Conservation (phyloP, 1,139 yeast genomes). For the Geotrichum carabidarum region DNA sequence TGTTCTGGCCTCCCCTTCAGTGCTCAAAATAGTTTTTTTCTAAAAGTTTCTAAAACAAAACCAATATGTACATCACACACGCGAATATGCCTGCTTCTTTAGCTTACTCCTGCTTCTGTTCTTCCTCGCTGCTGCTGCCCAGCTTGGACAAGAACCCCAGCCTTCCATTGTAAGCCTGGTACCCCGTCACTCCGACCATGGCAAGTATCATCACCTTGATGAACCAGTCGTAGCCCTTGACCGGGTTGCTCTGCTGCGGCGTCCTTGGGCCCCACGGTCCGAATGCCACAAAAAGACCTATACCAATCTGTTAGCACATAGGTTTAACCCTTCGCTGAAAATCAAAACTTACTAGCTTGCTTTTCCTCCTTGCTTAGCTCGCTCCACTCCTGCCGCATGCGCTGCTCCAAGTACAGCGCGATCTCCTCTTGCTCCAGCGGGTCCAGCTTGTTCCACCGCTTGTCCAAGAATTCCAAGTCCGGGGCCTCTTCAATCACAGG, state of each 20-base stretch:
- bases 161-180: slow-evolving; percentile 24
- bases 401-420: slow-evolving; percentile 42
- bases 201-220: slow-evolving; percentile 26
- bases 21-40: too few species aligned
- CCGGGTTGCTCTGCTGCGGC: slow-evolving; percentile 26
- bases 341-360: slow-evolving; percentile 33
- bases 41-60: too few species aligned
- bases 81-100: not conserved
- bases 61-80: too few species aligned
- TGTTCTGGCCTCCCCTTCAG: too few species aligned
- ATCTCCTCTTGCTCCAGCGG: slow-evolving; percentile 42
- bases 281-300: slow-evolving; percentile 35
- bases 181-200: slow-evolving; percentile 31
- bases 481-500: slow-evolving; percentile 33
- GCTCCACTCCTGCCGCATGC: slow-evolving; percentile 43
- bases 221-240: slow-evolving; percentile 29
- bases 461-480: slow-evolving; percentile 28
- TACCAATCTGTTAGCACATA: not conserved
- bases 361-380: slow-evolving; percentile 37
- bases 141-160: slow-evolving; percentile 9
- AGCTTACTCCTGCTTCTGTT: not conserved
- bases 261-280: slow-evolving; percentile 42
- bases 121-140: not conserved
- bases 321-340: not conserved
- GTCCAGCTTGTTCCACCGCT: slow-evolving; percentile 40